These are phyloP conservation scores for Casuarina equisetifolia DNA, from an alignment of 306 rosid genomes.

Conservation along the genomic window DNA sequence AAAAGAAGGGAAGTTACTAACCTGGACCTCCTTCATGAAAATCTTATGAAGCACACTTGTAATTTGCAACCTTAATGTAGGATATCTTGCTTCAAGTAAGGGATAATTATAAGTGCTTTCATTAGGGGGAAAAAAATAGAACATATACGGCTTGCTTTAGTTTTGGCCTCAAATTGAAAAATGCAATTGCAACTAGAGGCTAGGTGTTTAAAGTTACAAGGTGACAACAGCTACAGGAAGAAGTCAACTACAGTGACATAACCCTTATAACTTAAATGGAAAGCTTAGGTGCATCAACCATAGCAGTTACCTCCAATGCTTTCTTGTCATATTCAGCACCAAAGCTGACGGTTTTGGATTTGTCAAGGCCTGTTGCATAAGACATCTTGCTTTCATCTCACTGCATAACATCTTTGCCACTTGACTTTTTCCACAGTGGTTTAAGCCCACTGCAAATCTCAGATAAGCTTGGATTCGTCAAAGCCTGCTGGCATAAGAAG, in stretches of 20 bases:
- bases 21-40: too few relatives aligned
- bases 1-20: too few relatives aligned
- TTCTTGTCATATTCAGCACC: constrained; percentile 3
- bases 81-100: too few relatives aligned
- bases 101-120: too few relatives aligned
- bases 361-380: constrained; percentile 49
- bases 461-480: constrained; percentile 45
- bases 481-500: constrained; percentile 41
- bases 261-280: neutral
- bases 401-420: constrained; percentile 35
- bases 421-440: constrained; percentile 42
- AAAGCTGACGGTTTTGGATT: constrained; percentile 15
- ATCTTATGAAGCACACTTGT: neutral
- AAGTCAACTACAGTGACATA: neutral
- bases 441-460: constrained; percentile 57
- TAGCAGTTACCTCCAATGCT: neutral
- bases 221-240: neutral
- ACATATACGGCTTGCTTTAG: too few relatives aligned
- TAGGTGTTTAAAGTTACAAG: neutral
- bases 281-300: neutral
- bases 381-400: constrained; percentile 46
- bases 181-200: too few relatives aligned
- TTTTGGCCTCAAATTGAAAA: too few relatives aligned
- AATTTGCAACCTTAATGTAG: too few relatives aligned
- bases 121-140: too few relatives aligned